These are phyloP conservation scores for Ustilago esculenta DNA, from an alignment of 1,284 basidiomycete species.

Conservation along the genomic window DNA sequence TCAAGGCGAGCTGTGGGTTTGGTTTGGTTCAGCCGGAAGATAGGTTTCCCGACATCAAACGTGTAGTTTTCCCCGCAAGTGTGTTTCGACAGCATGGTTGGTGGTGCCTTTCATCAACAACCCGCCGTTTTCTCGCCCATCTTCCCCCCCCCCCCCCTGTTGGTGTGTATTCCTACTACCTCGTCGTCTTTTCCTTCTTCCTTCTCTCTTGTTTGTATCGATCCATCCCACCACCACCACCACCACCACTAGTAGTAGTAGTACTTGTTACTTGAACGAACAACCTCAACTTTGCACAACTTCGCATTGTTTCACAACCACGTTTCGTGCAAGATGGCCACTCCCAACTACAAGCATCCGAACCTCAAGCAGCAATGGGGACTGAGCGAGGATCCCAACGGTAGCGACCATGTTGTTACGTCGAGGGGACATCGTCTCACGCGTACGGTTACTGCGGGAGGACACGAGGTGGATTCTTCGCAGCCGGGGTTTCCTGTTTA, in stretches of 20 bases:
- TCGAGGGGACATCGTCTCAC: conserved; percentile 34
- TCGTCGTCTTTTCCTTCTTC: background rate
- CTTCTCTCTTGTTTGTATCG: background rate
- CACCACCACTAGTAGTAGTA: conserved; percentile 5
- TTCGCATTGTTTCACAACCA: no score
- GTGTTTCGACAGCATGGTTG: no score
- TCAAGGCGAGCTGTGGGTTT: no score
- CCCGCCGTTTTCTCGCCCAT: background rate
- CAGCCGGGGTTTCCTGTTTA: conserved; percentile 50
- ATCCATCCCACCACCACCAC: background rate
- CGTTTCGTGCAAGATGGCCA: conserved; percentile 31
- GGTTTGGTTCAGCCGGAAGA: conserved; percentile 5
- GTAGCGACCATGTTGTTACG: conserved; percentile 33
- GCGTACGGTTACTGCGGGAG: conserved; percentile 34
- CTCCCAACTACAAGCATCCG: conserved; percentile 39
- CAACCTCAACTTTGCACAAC: no score
- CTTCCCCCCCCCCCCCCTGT: background rate
- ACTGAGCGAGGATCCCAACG: conserved; percentile 46
- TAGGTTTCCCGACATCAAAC: no score
- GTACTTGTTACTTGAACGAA: no score
- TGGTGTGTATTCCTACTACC: background rate
- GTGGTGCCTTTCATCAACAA: no score
- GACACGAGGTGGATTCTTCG: conserved; percentile 41
- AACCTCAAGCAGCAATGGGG: conserved; percentile 48
- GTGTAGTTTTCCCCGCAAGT: no score